phyloP scores from a whole-genome alignment of 306 rosid genomes.

The Cicer judaicum region DNA sequence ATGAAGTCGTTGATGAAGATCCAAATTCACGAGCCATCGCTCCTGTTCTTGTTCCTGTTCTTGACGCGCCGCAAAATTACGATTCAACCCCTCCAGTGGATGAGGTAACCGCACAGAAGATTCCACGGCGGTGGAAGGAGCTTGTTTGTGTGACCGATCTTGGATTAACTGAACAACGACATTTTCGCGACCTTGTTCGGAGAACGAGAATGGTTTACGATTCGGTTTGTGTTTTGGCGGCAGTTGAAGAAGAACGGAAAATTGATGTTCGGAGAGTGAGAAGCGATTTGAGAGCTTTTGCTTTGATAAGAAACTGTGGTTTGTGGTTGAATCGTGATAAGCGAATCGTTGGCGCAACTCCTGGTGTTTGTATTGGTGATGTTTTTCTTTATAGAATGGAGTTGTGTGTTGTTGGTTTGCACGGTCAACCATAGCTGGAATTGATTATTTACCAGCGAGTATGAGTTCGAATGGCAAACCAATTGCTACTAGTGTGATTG shows the following conservation, averaged over 20 bases:
- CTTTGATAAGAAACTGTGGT: conserved; percentile 63
- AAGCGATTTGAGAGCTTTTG: conserved; percentile 71
- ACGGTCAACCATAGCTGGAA: conserved; percentile 92
- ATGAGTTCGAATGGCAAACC: conserved; percentile 92
- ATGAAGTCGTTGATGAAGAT: conserved; percentile 38
- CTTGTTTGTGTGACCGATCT: conserved; percentile 79
- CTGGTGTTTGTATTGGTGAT: conserved; percentile 86
- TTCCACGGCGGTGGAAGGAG: conserved; percentile 48
- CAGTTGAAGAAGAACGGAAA: conserved; percentile 60
- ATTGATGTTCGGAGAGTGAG: conserved; percentile 48
- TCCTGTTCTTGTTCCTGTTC: conserved; percentile 54
- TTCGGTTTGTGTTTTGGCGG: conserved; percentile 61
- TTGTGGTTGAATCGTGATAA: conserved; percentile 90
- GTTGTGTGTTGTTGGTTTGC: conserved; percentile 83
- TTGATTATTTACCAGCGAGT: conserved; percentile 79
- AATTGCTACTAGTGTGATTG: conserved; percentile 89
- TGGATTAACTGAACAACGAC: conserved; percentile 57
- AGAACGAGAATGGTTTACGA: conserved; percentile 79
- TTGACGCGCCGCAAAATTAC: background rate
- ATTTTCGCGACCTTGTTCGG: conserved; percentile 66
- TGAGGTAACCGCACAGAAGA: conserved; percentile 23
- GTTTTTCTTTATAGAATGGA: conserved; percentile 87
- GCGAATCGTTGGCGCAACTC: conserved; percentile 88
- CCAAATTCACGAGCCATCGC: conserved; percentile 69
- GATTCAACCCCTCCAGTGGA: conserved; percentile 23